Evolutionary conservation across 1,284 basidiomycete genomes (phyloP).

Genomic region (Lignosus rhinocerotis): DNA sequence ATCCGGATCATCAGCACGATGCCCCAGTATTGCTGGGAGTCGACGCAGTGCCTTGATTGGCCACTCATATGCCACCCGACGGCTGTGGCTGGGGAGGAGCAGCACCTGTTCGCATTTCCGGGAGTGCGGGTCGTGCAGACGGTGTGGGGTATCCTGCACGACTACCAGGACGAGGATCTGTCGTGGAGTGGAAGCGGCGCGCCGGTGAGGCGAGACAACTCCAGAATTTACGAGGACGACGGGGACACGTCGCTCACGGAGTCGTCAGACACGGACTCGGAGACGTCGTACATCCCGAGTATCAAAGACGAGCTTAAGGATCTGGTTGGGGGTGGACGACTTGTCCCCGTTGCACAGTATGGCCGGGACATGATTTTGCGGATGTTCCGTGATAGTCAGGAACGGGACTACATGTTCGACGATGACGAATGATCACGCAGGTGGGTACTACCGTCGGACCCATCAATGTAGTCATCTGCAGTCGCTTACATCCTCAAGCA

Average conservation of each 20-base stretch:
- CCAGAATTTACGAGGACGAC: not conserved
- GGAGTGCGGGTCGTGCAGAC: constrained; percentile 8
- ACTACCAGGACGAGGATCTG: not conserved
- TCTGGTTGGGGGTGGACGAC: not conserved
- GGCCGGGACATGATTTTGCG: not conserved
- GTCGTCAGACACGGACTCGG: not conserved
- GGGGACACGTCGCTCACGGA: not conserved
- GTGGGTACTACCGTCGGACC: not conserved
- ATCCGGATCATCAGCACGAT: not conserved
- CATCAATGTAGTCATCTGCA: too few species aligned
- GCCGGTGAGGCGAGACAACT: constrained; percentile 3
- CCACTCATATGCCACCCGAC: constrained; percentile 10
- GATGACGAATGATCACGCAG: not conserved
- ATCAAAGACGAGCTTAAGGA: not conserved
- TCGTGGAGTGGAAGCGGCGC: not conserved
- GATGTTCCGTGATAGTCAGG: constrained; percentile 5
- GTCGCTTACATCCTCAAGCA: too few species aligned
- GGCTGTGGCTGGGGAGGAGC: not conserved
- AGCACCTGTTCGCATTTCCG: constrained; percentile 3
- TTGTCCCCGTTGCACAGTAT: not conserved
- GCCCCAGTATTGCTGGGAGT: constrained; percentile 1
- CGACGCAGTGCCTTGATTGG: constrained; percentile 4
- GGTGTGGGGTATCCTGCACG: constrained; percentile 8
- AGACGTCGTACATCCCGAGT: not conserved
- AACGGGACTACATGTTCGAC: constrained; percentile 1